These are phyloP conservation scores for Rhododendron simsii DNA, from an alignment of 148 eudicot genomes.

Conservation along the genomic window DNA sequence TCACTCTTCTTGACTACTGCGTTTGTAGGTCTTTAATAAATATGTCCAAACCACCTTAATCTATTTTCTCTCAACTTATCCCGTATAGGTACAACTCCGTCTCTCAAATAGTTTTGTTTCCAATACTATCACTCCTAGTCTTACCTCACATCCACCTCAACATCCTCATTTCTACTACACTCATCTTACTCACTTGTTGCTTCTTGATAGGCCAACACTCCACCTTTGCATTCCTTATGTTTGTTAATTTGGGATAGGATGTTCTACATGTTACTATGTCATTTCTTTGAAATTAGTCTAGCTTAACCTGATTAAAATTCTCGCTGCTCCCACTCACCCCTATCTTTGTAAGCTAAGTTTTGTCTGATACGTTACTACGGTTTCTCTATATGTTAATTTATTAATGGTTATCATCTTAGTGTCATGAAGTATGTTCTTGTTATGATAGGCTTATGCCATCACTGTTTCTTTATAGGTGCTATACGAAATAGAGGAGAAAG, in stretches of 20 bases:
- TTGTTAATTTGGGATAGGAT: not conserved
- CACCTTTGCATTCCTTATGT: not conserved
- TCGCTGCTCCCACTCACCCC: not conserved
- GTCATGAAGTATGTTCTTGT: not conserved
- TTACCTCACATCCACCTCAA: too few species aligned
- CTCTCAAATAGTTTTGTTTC: too few species aligned
- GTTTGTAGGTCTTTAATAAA: too few species aligned
- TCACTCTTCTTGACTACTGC: too few species aligned
- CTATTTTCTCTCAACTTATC: too few species aligned
- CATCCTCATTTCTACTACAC: too few species aligned
- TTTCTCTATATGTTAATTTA: not conserved
- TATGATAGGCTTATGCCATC: not conserved
- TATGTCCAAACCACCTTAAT: too few species aligned
- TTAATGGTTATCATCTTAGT: not conserved
- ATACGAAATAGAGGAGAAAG: conserved; percentile 92
- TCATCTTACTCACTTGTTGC: too few species aligned
- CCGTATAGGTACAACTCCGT: too few species aligned
- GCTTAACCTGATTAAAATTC: not conserved
- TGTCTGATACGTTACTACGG: not conserved
- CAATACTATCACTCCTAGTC: too few species aligned
- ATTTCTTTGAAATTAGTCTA: not conserved
- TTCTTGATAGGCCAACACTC: too few species aligned
- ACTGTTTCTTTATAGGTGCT: conserved; percentile 41
- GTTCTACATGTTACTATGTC: not conserved
- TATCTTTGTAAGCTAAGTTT: too few species aligned